Conservation (phyloP, 352 stramenopile genomes). For the Pythium dissotocum region DNA sequence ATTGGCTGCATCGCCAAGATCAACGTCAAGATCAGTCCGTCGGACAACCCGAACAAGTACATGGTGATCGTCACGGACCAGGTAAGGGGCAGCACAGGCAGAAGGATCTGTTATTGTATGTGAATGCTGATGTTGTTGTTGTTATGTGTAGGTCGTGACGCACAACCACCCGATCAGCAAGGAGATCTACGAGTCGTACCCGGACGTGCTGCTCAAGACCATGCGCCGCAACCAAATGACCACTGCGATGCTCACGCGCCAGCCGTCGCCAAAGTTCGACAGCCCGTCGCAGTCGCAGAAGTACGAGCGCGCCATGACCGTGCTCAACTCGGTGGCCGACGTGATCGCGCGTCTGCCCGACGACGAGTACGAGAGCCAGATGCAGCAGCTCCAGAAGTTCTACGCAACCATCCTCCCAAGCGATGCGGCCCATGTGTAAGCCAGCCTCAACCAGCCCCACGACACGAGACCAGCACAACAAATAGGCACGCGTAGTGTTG, state of each 20-base stretch:
- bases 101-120: not conserved
- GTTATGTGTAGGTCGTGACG: constrained; percentile 65
- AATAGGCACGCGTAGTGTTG: not conserved
- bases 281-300: constrained; percentile 69
- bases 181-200: constrained; percentile 86
- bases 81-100: constrained; percentile 31
- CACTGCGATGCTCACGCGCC: constrained; percentile 59
- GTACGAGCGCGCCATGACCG: constrained; percentile 69
- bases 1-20: constrained; percentile 88
- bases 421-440: constrained; percentile 52
- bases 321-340: constrained; percentile 73
- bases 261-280: constrained; percentile 77
- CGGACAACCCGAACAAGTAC: constrained; percentile 82
- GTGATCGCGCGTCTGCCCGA: constrained; percentile 68
- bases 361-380: constrained; percentile 74
- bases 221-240: constrained; percentile 80
- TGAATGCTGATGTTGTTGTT: not conserved
- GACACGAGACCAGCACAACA: no score
- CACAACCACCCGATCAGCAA: constrained; percentile 85
- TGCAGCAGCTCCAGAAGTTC: constrained; percentile 75
- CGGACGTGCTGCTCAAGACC: constrained; percentile 81
- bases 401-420: constrained; percentile 57
- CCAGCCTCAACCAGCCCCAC: not conserved
- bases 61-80: constrained; percentile 88
- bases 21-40: constrained; percentile 86